A percentile compares a stretch with the other conserved stretches of the same genome.
phyloP scores from a whole-genome alignment of 129 eudicot genomes.

The Saussurea involucrata region DNA sequence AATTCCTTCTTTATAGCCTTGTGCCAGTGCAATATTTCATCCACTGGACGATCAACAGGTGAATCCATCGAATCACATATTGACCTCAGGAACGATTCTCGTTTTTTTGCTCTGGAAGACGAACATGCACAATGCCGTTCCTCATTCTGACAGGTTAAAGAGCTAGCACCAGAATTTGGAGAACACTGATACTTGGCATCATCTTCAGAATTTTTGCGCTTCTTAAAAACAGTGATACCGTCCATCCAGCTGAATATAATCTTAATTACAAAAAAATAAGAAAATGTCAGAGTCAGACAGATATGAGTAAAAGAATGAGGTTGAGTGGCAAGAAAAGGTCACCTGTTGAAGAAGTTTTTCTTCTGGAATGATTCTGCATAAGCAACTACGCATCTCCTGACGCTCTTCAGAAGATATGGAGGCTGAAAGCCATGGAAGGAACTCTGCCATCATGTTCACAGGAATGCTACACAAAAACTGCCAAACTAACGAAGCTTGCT shows the following conservation, averaged over 20 bases:
- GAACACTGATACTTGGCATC: conserved; percentile 34
- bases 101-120: conserved; percentile 46
- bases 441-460: conserved; percentile 99
- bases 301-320: conserved; percentile 7
- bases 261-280: conserved; percentile 31
- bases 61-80: conserved; percentile 28
- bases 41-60: conserved; percentile 59
- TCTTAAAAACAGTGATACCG: conserved; percentile 46
- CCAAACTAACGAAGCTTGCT: conserved; percentile 97
- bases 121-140: conserved; percentile 57
- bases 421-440: conserved; percentile 97
- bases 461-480: conserved; percentile 98
- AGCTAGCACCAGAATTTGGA: conserved; percentile 24
- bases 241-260: conserved; percentile 97
- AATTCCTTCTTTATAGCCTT: conserved; percentile 83
- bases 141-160: conserved; percentile 20
- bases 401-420: conserved; percentile 88
- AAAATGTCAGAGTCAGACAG: conserved; percentile 19
- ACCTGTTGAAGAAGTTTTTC: conserved; percentile 97
- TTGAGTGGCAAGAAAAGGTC: conserved; percentile 7
- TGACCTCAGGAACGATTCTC: conserved; percentile 29
- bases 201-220: conserved; percentile 55
- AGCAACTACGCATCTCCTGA: conserved; percentile 87
- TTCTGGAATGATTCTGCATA: conserved; percentile 78
- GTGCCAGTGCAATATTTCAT: conserved; percentile 98